Conservation (phyloP, 2,329 filamentous ascomycete species). For the Fonsecaea monophora region DNA sequence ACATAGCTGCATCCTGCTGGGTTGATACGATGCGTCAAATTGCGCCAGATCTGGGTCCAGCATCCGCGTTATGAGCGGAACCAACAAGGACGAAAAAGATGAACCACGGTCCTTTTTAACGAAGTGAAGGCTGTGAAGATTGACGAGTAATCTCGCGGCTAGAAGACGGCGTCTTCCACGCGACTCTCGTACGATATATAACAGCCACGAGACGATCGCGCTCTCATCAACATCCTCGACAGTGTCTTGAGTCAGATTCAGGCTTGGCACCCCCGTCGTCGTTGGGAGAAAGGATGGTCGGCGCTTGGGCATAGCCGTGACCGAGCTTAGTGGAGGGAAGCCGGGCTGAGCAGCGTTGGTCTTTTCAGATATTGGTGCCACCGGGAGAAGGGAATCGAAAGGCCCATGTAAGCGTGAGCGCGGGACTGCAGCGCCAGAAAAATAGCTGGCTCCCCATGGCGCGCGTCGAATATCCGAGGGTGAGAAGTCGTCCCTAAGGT, state of each 20-base stretch:
- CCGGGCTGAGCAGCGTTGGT: conserved; percentile 50
- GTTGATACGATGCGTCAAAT: conserved; percentile 46
- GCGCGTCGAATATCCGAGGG: conserved; percentile 57
- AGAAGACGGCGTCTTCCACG: conserved; percentile 67
- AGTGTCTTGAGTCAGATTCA: conserved; percentile 48
- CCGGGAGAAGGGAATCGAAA: conserved; percentile 71
- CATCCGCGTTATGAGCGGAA: conserved; percentile 73
- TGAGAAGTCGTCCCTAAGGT: conserved; percentile 59
- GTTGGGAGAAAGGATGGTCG: conserved; percentile 46
- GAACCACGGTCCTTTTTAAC: conserved; percentile 69
- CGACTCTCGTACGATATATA: conserved; percentile 66
- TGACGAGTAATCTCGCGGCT: conserved; percentile 72
- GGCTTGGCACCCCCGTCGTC: conserved; percentile 33
- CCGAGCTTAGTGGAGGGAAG: conserved; percentile 62
- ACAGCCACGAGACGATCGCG: conserved; percentile 74
- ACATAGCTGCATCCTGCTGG: conserved; percentile 14
- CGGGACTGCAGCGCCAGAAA: conserved; percentile 58
- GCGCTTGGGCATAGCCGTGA: conserved; percentile 46
- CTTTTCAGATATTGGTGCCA: conserved; percentile 47
- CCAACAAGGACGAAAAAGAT: conserved; percentile 69
- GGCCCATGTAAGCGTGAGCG: conserved; percentile 59
- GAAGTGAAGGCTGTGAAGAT: conserved; percentile 72
- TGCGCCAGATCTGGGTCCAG: conserved; percentile 55
- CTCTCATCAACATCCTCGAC: conserved; percentile 69
- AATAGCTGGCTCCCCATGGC: conserved; percentile 61